Base-by-base conservation (phyloP, 225 moss, liverwort and hornwort genomes). In the Straminergon stramineum region DNA sequence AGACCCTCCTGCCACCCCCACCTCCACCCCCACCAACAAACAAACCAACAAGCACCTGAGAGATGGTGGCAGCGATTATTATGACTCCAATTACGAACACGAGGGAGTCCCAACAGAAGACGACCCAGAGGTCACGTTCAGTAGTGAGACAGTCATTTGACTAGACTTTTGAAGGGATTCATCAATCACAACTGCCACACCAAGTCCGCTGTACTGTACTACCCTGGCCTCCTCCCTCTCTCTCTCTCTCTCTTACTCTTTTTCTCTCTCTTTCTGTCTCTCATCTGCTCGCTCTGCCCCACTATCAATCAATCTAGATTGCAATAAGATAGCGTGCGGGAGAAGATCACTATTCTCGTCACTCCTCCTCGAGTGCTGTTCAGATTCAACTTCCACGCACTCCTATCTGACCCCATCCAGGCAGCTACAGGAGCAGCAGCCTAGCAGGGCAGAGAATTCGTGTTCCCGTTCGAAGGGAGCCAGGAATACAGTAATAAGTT, bases 101-200 rank as follows among this genome's bases (percentile, higher is more conserved):
- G 76, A 35, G 34, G 82, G 26, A 67, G 77, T 84, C 84, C 58
- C 56, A 66, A 43, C 89, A 84, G 84, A 73, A 83, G 83, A 75
- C 83, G 66, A 67, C 89, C 89, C 84, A 89, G 84, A 84, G 68
- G 78, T 84, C 89, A 85, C 84, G 89, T 69, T 89, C 89, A 61
- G 75, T 35, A 83, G 41, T 76, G 73, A 41, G n/a, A 51, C 83
- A 65, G 67, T 70, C 85, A 69, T 79, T 89, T 89, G 79, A 84
- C 85, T 69, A 67, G 69, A 60, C 79, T 65, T 75, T 35, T 81
- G 45, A 66, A 30, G 35, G 71, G 61, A 82, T 78, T 77, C 77
- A 75, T 77, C 67, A 75, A 77, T 85, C 79, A 69, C 89, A 68
- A 80, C 82, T 74, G 86, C 71, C 73, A 86, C 62, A 39, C 87